Evolutionary conservation across 805 yeast genomes (phyloP).

Genomic region (Ogataea trehalophila): DNA sequence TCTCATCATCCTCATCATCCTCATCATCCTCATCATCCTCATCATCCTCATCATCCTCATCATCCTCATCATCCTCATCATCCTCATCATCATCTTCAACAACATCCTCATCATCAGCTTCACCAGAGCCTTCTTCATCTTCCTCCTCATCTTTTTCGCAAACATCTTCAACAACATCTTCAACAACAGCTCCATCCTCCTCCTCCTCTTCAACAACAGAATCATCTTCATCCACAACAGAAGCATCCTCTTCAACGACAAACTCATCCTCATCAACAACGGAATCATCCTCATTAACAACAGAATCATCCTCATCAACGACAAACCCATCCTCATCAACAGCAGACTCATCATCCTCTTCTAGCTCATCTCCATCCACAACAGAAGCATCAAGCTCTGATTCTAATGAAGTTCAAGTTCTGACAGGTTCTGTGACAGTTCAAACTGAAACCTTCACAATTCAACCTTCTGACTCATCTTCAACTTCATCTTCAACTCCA

Average conservation of each 20-base stretch:
- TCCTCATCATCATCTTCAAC: conserved; percentile 3
- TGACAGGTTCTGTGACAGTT: not conserved
- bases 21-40: not conserved
- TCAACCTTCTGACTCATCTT: not conserved
- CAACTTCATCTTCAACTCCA: conserved; percentile 27
- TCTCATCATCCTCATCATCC: not conserved
- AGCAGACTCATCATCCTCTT: conserved; percentile 1
- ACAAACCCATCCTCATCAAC: not conserved
- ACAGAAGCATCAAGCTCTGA: too few species aligned
- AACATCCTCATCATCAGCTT: not conserved
- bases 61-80: conserved; percentile 3
- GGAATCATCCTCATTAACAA: conserved; percentile 3
- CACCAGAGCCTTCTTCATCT: not conserved
- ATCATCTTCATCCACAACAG: not conserved
- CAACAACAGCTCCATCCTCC: not conserved
- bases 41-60: not conserved
- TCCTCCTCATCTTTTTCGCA: not conserved
- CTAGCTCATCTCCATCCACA: not conserved
- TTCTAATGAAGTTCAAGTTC: not conserved
- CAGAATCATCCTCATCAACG: conserved; percentile 1
- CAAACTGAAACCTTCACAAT: not conserved
- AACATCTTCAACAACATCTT: not conserved
- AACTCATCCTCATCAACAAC: conserved; percentile 2
- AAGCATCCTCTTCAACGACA: conserved; percentile 4
- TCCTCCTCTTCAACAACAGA: not conserved